These are phyloP conservation scores for Rhizomucor miehei DNA, from an alignment of 371 early-diverging fungal genomes.

Conservation along the genomic window DNA sequence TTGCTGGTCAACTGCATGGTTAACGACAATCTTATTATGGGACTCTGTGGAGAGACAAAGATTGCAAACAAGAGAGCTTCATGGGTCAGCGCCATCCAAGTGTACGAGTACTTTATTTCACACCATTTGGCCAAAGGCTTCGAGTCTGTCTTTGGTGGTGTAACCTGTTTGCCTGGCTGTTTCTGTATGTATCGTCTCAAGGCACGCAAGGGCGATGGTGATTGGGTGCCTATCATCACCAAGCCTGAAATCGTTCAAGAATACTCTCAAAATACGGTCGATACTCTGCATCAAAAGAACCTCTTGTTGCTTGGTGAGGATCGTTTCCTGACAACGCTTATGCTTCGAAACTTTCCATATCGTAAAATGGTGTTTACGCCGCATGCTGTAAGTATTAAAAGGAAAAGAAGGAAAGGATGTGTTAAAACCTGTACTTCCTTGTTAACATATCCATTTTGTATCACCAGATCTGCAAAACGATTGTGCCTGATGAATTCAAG, in stretches of 20 bases:
- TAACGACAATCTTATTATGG: slow-evolving; percentile 81
- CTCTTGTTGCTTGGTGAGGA: slow-evolving; percentile 93
- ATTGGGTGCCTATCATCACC: slow-evolving; percentile 74
- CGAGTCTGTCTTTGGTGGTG: slow-evolving; percentile 95
- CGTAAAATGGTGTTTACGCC: slow-evolving; percentile 92
- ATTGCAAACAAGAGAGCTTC: slow-evolving; percentile 83
- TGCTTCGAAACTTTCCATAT: slow-evolving; percentile 89
- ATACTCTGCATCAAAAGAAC: slow-evolving; percentile 94
- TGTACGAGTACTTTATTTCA: slow-evolving; percentile 95
- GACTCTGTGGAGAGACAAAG: slow-evolving; percentile 84
- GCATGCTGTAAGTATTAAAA: slow-evolving; percentile 57
- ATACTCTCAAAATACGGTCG: slow-evolving; percentile 85
- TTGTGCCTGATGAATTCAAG: slow-evolving; percentile 76
- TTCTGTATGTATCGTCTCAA: slow-evolving; percentile 92
- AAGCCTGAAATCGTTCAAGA: slow-evolving; percentile 86
- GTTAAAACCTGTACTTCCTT: slow-evolving; percentile 3
- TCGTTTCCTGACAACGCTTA: slow-evolving; percentile 91
- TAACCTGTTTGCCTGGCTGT: slow-evolving; percentile 95
- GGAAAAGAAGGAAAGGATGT: neutral
- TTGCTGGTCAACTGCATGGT: slow-evolving; percentile 75
- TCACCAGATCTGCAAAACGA: slow-evolving; percentile 71
- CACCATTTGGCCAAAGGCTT: slow-evolving; percentile 94
- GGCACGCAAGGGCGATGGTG: slow-evolving; percentile 60
- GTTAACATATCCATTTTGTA: neutral
- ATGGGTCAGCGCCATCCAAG: slow-evolving; percentile 93